Evolutionary conservation across 176 grass and related monocot species (phyloP), one percentile per base, ranked within the genome.

Genomic region (Triticum urartu): DNA sequence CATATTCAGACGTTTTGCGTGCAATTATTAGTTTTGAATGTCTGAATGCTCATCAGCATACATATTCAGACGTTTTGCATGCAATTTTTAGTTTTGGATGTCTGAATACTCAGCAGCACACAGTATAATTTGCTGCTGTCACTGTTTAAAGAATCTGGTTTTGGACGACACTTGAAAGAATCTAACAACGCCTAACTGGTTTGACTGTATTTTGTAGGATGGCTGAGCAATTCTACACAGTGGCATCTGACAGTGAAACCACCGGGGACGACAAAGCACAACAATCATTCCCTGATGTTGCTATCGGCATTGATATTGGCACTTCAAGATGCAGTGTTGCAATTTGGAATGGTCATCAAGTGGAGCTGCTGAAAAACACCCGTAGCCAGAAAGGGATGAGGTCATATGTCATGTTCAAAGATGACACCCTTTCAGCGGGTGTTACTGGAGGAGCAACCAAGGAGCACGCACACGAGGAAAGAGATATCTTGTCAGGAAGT

Each of bases 381-480:
- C 88, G 83, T 5, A 92, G 92, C 67, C 88, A 95, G 84, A 95
- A 95, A 86, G 52, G 77, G 40, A 89, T 95, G 90, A 85, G 88
- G 40, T 95, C 90, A 66, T 92, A 92, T 87, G 93, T 95, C n/a
- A 87, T 90, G 90, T 92, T 95, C 88, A 90, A 90, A 68, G 88
- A 92, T 89, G 93, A 89, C 70, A 88, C 25, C 25, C 88, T 92
- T 64, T 92, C 90, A 81, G 93, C 85, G 3, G 90, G 90, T 36
- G 86, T 92, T 79, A 92, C 79, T 40, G 79, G 90, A 84, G 93
- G 86, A 54, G 70, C 86, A 65, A 68, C 68, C 18, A 30, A 30
- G 47, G 88, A 90, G 75, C 47, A 59, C 13, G 10, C 35, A 54
- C 80, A 90, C 36, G 86, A 88, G 60, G 90, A 95, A 86, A 72